These are phyloP conservation scores for Beauveria pseudobassiana DNA, from an alignment of 2,329 filamentous ascomycete genomes.

Conservation along the genomic window DNA sequence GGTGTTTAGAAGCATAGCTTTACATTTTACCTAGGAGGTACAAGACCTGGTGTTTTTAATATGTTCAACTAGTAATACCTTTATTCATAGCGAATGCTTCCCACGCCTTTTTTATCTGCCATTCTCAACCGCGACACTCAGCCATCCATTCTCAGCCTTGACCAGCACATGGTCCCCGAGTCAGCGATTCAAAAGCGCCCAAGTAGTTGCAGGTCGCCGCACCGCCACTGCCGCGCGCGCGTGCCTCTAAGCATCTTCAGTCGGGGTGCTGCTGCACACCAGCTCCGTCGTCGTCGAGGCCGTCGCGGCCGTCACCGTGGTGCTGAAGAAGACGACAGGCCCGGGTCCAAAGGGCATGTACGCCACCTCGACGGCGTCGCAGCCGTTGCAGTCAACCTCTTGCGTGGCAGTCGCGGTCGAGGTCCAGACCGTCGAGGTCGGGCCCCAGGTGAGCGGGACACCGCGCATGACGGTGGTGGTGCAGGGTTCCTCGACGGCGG, in stretches of 20 bases:
- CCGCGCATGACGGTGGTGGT: slow-evolving; percentile 6
- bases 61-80: not conserved
- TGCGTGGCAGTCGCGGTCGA: slow-evolving; percentile 18
- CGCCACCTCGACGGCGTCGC: slow-evolving; percentile 12
- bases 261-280: slow-evolving; percentile 10
- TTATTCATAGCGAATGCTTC: not conserved
- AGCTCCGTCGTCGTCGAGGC: slow-evolving; percentile 13
- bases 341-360: slow-evolving; percentile 13
- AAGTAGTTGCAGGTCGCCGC: too few species aligned
- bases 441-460: slow-evolving; percentile 13
- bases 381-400: slow-evolving; percentile 20
- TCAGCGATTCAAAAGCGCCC: too few species aligned
- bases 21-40: not conserved
- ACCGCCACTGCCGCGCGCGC: not conserved
- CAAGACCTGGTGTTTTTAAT: not conserved
- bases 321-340: slow-evolving; percentile 18
- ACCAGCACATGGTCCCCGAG: too few species aligned
- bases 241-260: not conserved
- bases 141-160: too few species aligned
- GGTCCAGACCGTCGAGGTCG: slow-evolving; percentile 20
- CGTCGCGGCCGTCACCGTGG: slow-evolving; percentile 16
- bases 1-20: not conserved
- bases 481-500: slow-evolving; percentile 7
- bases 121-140: too few species aligned
- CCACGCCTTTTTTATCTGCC: not conserved